phyloP scores from a whole-genome alignment of 2,329 filamentous ascomycete genomes.

The Hymenoscyphus linearis region DNA sequence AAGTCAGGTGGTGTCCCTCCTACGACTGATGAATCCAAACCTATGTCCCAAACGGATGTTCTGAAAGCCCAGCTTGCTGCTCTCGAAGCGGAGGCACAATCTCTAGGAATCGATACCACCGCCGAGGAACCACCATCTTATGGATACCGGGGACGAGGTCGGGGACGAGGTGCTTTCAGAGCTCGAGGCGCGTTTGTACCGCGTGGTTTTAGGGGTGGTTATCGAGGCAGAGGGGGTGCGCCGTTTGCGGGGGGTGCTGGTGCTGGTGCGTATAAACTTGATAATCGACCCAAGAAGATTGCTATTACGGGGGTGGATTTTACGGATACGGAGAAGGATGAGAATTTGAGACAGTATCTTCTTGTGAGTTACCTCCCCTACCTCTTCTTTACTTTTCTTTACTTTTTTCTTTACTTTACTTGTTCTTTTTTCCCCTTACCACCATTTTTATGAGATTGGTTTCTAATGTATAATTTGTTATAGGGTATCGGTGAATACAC shows the following conservation, averaged over 20 bases:
- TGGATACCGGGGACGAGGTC: slow-evolving; percentile 36
- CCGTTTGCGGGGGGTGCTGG: slow-evolving; percentile 28
- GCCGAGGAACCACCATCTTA: slow-evolving; percentile 36
- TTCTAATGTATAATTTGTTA: slow-evolving; percentile 12
- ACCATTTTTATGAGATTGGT: background rate
- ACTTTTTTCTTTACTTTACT: slow-evolving; percentile 3
- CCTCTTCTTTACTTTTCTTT: background rate
- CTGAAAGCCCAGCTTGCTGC: slow-evolving; percentile 67
- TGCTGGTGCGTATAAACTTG: slow-evolving; percentile 56
- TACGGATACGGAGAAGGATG: slow-evolving; percentile 57
- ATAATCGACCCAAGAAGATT: slow-evolving; percentile 69
- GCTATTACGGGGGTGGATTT: slow-evolving; percentile 60
- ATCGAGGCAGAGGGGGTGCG: slow-evolving; percentile 41
- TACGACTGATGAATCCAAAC: slow-evolving; percentile 27
- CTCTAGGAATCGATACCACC: slow-evolving; percentile 50
- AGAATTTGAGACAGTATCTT: slow-evolving; percentile 65
- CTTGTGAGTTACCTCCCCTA: slow-evolving; percentile 49
- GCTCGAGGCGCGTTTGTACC: slow-evolving; percentile 35
- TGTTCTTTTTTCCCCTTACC: no score
- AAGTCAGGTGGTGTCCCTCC: slow-evolving; percentile 21
- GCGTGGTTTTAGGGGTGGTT: slow-evolving; percentile 38
- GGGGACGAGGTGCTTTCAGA: slow-evolving; percentile 35
- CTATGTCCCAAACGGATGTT: slow-evolving; percentile 49
- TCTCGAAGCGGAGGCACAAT: slow-evolving; percentile 67
- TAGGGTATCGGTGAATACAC: slow-evolving; percentile 60